Evolutionary conservation across 2,329 filamentous ascomycete genomes (phyloP).

Genomic region (Trichophaea hybrida): DNA sequence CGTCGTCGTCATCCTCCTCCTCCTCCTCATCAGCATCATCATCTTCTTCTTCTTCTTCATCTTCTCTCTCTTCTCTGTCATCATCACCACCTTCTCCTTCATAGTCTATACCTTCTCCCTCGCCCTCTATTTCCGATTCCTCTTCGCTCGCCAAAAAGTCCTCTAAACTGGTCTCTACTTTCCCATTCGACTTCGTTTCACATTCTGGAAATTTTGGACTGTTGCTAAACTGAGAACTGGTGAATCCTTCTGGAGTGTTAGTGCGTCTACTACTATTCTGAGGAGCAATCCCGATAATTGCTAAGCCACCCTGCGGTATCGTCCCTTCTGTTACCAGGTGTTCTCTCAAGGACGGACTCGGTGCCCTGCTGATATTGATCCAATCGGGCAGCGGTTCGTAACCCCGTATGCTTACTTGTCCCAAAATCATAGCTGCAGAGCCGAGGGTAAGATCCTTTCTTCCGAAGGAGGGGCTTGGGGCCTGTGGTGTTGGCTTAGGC

Average conservation of each 20-base stretch:
- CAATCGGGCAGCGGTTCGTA: slow-evolving; percentile 71
- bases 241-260: slow-evolving; percentile 20
- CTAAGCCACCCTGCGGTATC: slow-evolving; percentile 31
- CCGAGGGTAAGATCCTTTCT: slow-evolving; percentile 66
- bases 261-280: background rate
- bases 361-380: slow-evolving; percentile 68
- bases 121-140: slow-evolving; percentile 43
- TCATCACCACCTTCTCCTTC: slow-evolving; percentile 39
- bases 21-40: slow-evolving; percentile 36
- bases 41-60: slow-evolving; percentile 40
- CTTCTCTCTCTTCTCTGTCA: slow-evolving; percentile 39
- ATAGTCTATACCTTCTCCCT: slow-evolving; percentile 39
- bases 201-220: slow-evolving; percentile 20
- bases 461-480: slow-evolving; percentile 68
- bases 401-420: slow-evolving; percentile 45
- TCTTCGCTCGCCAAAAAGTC: slow-evolving; percentile 77
- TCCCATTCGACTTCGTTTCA: slow-evolving; percentile 34
- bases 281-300: background rate
- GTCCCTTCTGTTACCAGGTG: slow-evolving; percentile 30
- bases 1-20: slow-evolving; percentile 30
- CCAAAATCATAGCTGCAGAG: slow-evolving; percentile 67
- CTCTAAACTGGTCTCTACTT: slow-evolving; percentile 61
- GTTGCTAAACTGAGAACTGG: slow-evolving; percentile 37
- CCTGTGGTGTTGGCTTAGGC: slow-evolving; percentile 84
- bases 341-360: slow-evolving; percentile 38